Base-by-base conservation (phyloP, 495 filamentous ascomycete species). In the Cenococcum geophilum region DNA sequence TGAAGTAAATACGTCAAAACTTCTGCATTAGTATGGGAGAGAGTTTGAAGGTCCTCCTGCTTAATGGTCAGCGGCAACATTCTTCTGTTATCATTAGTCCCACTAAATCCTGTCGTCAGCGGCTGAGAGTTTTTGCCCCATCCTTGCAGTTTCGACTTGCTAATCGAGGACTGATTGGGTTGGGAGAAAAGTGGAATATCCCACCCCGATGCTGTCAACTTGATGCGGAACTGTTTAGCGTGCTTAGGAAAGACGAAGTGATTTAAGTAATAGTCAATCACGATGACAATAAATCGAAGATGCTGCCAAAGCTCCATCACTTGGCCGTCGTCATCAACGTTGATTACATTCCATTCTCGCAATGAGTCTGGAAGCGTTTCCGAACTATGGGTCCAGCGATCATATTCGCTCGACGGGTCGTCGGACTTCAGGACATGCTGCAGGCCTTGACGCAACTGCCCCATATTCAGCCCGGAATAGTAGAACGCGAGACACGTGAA, bases 401-500 rank as follows among this genome's bases (percentile, higher is more conserved):
- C 78, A 61, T 82, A 83, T 32, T 76, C 74, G 21, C 66, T 68
- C 0, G 73, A 70, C 2, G 81, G 78, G 34, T 84, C 79, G 59
- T 83, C 80, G 4, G 80, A 78, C 63, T 78, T 75, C 6, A 78
- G 59, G 0, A 81, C 63, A 0, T 75, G 62, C 23, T 75, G 64
- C 1, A 80, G 57, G 4, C 67, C 70, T 25, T 78, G 66, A n/a
- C 65, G 64, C 6, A 82, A 70, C 49, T 81, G 77, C 11, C 57
- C 43, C 18, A 65, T 10, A 25, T 54, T 72, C 0, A 83, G 53
- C 6, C 80, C 78, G 14, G 70, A 66, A 53, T 81, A 82, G 63
- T 82, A 83, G 63, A 81, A 82, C 0, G 76, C 70, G 1, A 83
- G 64, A 43, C 76, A 80, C 0, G 80, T 82, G 21, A 82, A 77